Conservation (phyloP, 352 stramenopile genomes). For the Globisporangium recalcitrans region DNA sequence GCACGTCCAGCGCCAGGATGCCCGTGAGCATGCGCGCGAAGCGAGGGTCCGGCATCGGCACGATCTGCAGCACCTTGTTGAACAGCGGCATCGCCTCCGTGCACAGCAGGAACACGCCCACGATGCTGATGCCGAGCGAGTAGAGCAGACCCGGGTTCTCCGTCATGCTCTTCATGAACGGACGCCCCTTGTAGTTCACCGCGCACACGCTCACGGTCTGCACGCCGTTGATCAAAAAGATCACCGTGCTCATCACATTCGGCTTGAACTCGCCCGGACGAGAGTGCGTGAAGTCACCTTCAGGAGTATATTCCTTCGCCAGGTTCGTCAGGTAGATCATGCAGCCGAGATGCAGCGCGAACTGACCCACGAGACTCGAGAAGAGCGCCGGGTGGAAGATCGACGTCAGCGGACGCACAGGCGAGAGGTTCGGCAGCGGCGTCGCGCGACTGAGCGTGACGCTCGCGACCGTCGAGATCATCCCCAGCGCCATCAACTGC, state of each 20-base stretch:
- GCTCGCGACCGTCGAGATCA: slow-evolving; percentile 84
- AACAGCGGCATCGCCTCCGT: slow-evolving; percentile 89
- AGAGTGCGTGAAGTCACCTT: slow-evolving; percentile 71
- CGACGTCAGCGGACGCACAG: slow-evolving; percentile 89
- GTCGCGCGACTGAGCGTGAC: slow-evolving; percentile 90
- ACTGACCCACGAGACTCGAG: slow-evolving; percentile 93
- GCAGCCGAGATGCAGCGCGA: slow-evolving; percentile 91
- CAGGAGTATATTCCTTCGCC: slow-evolving; percentile 85
- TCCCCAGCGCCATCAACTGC: slow-evolving; percentile 89
- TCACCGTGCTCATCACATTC: slow-evolving; percentile 97
- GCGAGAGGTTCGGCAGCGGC: slow-evolving; percentile 92
- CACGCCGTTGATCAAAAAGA: slow-evolving; percentile 96
- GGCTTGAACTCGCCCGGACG: slow-evolving; percentile 93
- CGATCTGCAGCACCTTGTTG: slow-evolving; percentile 91
- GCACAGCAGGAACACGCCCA: slow-evolving; percentile 90
- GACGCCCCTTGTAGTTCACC: slow-evolving; percentile 97
- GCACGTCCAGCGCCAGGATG: slow-evolving; percentile 77
- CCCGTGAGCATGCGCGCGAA: slow-evolving; percentile 80
- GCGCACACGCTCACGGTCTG: slow-evolving; percentile 97
- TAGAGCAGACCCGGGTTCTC: slow-evolving; percentile 96
- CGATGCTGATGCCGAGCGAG: slow-evolving; percentile 81
- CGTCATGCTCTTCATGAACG: slow-evolving; percentile 97
- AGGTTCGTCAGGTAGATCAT: slow-evolving; percentile 93
- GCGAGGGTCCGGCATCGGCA: slow-evolving; percentile 85
- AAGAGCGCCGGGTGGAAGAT: slow-evolving; percentile 95